Evolutionary conservation across 148 eudicot species (phyloP), one percentile per base, ranked within the genome.

Genomic region (Rhododendron henanense): DNA sequence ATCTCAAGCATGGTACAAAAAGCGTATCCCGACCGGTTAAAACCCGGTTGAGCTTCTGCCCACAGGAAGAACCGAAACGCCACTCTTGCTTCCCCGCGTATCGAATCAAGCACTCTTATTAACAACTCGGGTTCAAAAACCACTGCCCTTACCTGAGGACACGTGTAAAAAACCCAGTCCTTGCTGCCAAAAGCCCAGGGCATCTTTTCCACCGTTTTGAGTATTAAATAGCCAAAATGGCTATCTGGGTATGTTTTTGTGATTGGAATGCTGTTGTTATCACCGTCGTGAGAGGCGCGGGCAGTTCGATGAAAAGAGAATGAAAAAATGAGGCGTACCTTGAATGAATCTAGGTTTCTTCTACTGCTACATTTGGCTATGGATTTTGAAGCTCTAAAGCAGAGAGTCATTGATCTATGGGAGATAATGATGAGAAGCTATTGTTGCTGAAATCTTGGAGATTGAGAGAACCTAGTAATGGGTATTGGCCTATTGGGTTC

Each of bases 1-100:
- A 91, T 88, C 25, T 89, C 90, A 83, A 93, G 90, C 81, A 93
- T 86, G 11, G 88, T 78, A 89, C 92, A 92, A 75, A 88, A 91
- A 6, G 81, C 83, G 57, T 67, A 81, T 19, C 78, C 91, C 2
- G 93, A 89, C 57, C 81, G 83, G 82, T 41, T 88, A 86, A 90
- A 92, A 82, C 90, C 93, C 48, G 85, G 80, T 77, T 93, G 93
- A 13, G 82, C 85, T 48, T 85, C 91, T 1, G 90, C 93, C 95
- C 94, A 93, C 44, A 85, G 45, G 81, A 90, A 93, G 45, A 93
- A 87, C 51, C 86, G 65, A 51, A 92, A 78, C 3, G 93, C 95
- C 65, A 84, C 51, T 23, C 89, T 65, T 0, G 95, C 94, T 41
- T 82, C 55, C 47, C 69, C 47, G 9, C 84, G 77, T 51, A 93